Conservation (phyloP, 176 grass and related monocot genomes). For the Triticum dicoccoides region DNA sequence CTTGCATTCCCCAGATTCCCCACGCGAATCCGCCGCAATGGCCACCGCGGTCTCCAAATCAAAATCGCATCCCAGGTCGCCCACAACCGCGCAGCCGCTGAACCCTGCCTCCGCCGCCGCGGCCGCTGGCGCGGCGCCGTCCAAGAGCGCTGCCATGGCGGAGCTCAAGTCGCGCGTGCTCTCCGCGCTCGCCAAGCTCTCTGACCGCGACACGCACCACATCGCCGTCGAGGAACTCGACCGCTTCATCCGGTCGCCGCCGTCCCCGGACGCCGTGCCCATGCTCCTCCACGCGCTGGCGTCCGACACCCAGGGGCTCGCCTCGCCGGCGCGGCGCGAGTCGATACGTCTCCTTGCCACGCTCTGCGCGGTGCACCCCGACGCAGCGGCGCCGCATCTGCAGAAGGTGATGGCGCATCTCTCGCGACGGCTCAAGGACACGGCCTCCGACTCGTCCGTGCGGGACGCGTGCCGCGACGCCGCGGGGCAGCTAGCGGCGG, state of each 20-base stretch:
- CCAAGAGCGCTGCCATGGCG: constrained; percentile 70
- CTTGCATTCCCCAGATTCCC: constrained; percentile 25
- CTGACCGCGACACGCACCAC: constrained; percentile 94
- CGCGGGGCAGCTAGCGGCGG: constrained; percentile 53
- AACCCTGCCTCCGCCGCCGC: background rate
- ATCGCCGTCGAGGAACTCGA: constrained; percentile 91
- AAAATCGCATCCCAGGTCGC: constrained; percentile 40
- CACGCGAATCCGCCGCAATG: constrained; percentile 32
- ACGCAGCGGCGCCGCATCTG: constrained; percentile 57
- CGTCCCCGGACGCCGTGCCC: constrained; percentile 70
- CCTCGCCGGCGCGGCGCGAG: constrained; percentile 59
- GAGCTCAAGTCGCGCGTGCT: constrained; percentile 92
- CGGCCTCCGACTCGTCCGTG: constrained; percentile 70
- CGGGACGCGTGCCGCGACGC: constrained; percentile 78
- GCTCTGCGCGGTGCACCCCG: constrained; percentile 66
- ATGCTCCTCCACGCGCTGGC: constrained; percentile 78
- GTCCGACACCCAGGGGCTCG: constrained; percentile 49
- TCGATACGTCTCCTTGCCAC: constrained; percentile 61
- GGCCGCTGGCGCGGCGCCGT: constrained; percentile 4
- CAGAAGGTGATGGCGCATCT: constrained; percentile 77
- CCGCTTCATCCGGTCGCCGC: constrained; percentile 69
- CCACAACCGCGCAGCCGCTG: constrained; percentile 35
- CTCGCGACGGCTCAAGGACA: constrained; percentile 74
- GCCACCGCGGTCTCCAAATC: constrained; percentile 53
- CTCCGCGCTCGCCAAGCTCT: constrained; percentile 73